Percentiles rank a stretch among this genome's conserved stretches.
Evolutionary conservation across 768 basidiomycete species (phyloP).

Genomic region (Lentinula sp.): DNA sequence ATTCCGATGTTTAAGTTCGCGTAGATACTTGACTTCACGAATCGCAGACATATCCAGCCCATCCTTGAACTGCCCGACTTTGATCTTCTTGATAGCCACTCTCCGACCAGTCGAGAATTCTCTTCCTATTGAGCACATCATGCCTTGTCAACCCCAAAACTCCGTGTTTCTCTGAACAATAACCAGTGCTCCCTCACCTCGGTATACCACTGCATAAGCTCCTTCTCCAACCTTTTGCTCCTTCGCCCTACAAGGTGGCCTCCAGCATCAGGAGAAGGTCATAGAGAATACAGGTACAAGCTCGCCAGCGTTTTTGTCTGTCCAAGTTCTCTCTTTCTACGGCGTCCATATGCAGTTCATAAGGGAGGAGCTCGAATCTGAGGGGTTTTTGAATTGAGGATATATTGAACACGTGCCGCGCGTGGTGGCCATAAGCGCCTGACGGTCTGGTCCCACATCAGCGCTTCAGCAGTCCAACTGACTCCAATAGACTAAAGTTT

Average conservation of each 20-base stretch:
- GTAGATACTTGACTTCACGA: conserved; percentile 94
- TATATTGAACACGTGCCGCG: too few species aligned
- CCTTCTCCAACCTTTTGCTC: conserved; percentile 86
- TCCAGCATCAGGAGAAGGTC: background rate
- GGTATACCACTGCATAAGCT: conserved; percentile 94
- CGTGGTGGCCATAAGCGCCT: background rate
- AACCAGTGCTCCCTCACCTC: conserved; percentile 45
- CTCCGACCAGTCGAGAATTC: conserved; percentile 72
- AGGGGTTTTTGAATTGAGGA: too few species aligned
- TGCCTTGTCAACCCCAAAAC: too few species aligned
- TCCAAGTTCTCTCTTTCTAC: conserved; percentile 76
- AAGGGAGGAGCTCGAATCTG: too few species aligned
- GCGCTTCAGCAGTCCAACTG: too few species aligned
- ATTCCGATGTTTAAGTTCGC: conserved; percentile 91
- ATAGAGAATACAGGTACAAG: background rate
- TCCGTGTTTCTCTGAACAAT: background rate
- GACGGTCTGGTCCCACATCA: too few species aligned
- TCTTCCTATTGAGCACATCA: conserved; percentile 40
- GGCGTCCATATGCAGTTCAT: conserved; percentile 53
- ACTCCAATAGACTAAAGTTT: too few species aligned
- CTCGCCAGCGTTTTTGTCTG: conserved; percentile 64
- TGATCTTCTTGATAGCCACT: conserved; percentile 98
- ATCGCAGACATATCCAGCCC: conserved; percentile 99
- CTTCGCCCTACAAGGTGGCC: conserved; percentile 50
- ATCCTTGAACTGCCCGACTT: conserved; percentile 94